These are phyloP conservation scores for Gastrodia elata DNA, from an alignment of 106 monocot species.

Conservation along the genomic window DNA sequence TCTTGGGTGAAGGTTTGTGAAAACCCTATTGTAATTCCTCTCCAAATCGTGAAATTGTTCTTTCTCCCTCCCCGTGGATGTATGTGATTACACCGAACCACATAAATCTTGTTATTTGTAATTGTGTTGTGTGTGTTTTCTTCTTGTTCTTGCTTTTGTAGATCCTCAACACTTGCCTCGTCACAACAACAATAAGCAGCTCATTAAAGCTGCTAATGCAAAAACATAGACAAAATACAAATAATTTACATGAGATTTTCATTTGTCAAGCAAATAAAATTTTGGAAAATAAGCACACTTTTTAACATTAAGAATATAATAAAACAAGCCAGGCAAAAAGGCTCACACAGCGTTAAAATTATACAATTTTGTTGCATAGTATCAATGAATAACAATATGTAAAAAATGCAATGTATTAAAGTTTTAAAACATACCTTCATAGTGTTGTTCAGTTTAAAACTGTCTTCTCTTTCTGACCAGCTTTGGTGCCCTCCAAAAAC, in stretches of 20 bases:
- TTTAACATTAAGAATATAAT: background rate
- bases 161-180: background rate
- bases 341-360: background rate
- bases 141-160: too few relatives aligned
- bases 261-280: background rate
- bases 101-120: too few relatives aligned
- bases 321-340: background rate
- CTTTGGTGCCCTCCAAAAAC: conserved; percentile 92
- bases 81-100: too few relatives aligned
- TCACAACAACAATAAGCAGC: background rate
- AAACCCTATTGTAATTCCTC: too few relatives aligned
- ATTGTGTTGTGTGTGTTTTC: too few relatives aligned
- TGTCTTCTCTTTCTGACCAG: conserved; percentile 81
- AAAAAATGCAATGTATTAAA: background rate
- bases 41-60: too few relatives aligned
- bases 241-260: background rate
- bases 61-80: too few relatives aligned
- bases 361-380: background rate
- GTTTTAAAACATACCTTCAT: conserved; percentile 60
- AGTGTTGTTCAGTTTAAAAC: conserved; percentile 66
- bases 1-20: too few relatives aligned
- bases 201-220: background rate
- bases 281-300: background rate
- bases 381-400: background rate
- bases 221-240: background rate